Conservation (phyloP, 441 rosid species). For the Jatropha podagrica region DNA sequence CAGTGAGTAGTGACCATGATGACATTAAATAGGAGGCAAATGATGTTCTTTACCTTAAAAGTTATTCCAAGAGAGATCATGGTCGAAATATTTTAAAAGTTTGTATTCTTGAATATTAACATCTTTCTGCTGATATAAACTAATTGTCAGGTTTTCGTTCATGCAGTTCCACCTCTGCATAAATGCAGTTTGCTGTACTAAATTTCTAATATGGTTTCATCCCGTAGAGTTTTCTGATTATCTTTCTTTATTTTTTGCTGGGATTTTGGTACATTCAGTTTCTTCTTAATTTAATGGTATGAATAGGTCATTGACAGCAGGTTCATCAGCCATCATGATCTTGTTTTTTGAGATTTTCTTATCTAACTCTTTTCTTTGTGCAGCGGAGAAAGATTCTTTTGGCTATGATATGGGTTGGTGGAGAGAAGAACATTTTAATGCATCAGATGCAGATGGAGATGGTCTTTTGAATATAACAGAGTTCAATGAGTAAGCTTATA, state of each 20-base stretch:
- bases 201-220: background rate
- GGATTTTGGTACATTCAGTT: background rate
- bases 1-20: background rate
- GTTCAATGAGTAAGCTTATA: conserved; percentile 81
- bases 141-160: background rate
- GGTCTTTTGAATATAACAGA: conserved; percentile 79
- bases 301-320: background rate
- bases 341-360: conserved; percentile 17
- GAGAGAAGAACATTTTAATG: conserved; percentile 94
- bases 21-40: background rate
- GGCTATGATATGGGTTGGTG: conserved; percentile 97
- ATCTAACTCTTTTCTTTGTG: conserved; percentile 4
- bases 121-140: background rate
- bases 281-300: background rate
- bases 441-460: conserved; percentile 93
- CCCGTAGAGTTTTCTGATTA: background rate
- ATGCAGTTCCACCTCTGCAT: background rate
- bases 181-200: background rate
- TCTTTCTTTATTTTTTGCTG: background rate
- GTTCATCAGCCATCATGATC: background rate
- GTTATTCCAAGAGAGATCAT: background rate
- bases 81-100: background rate
- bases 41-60: background rate
- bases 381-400: conserved; percentile 56
- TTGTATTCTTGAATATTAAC: background rate